A percentile compares a stretch with the other conserved stretches of the same genome.
Conservation (phyloP, 202 grass and related monocot species). For the Elaeis oleifera region DNA sequence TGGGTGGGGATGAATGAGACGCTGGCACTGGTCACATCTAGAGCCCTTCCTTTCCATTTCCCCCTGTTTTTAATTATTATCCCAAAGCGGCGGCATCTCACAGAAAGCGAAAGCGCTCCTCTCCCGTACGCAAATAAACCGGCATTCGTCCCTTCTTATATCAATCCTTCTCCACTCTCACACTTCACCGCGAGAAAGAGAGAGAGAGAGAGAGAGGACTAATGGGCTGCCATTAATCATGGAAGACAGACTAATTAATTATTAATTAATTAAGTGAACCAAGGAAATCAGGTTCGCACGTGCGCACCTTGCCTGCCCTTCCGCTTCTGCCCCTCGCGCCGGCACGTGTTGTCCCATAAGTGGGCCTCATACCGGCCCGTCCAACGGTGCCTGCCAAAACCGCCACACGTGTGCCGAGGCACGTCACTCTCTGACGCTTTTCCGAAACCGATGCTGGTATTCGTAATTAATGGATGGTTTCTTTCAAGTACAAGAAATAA, state of each 20-base stretch:
- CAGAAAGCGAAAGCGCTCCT: conserved; percentile 15
- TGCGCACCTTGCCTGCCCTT: conserved; percentile 83
- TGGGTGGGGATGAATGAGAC: too few species aligned
- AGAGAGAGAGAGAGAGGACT: too few species aligned
- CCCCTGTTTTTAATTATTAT: background rate
- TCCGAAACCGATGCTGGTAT: too few species aligned
- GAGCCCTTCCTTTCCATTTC: background rate
- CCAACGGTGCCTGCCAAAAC: conserved; percentile 72
- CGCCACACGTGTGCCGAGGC: conserved; percentile 22
- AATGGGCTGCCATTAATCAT: background rate
- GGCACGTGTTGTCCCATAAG: conserved; percentile 97
- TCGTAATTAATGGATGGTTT: too few species aligned
- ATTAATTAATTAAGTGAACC: conserved; percentile 9
- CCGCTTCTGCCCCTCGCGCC: conserved; percentile 79
- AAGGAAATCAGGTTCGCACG: background rate
- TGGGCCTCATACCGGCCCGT: conserved; percentile 96
- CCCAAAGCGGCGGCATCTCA: conserved; percentile 36
- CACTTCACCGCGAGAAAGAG: too few species aligned
- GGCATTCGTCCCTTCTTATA: background rate
- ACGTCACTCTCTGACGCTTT: too few species aligned
- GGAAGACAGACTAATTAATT: background rate
- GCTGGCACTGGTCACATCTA: background rate
- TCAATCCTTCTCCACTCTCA: too few species aligned
- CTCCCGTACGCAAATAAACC: conserved; percentile 14
- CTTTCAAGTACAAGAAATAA: too few species aligned